phyloP scores from a whole-genome alignment of 129 eudicot genomes.

The Flaveria bidentis region DNA sequence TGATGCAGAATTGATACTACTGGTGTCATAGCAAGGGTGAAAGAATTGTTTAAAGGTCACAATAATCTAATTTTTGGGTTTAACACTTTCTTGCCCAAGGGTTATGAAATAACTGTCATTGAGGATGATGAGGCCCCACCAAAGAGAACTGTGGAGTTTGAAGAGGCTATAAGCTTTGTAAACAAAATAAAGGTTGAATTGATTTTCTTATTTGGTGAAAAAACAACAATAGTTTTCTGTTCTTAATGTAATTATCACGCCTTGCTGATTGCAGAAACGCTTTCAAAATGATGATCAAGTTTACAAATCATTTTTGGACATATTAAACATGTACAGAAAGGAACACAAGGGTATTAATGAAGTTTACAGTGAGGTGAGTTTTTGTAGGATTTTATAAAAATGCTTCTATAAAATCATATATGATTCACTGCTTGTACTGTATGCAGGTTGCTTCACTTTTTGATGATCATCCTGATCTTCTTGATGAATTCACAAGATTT shows the following conservation, averaged over 20 bases:
- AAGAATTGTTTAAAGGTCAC: slow-evolving; percentile 92
- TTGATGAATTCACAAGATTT: slow-evolving; percentile 89
- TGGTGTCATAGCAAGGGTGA: slow-evolving; percentile 95
- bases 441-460: slow-evolving; percentile 85
- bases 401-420: background rate
- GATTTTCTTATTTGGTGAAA: slow-evolving; percentile 2
- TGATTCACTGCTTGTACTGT: background rate
- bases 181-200: slow-evolving; percentile 84
- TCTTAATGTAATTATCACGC: background rate
- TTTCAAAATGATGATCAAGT: slow-evolving; percentile 83
- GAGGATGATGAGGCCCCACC: slow-evolving; percentile 86
- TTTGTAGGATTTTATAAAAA: slow-evolving; percentile 12
- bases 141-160: slow-evolving; percentile 86
- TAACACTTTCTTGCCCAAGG: slow-evolving; percentile 94
- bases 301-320: slow-evolving; percentile 82
- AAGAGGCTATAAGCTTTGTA: slow-evolving; percentile 93
- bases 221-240: background rate
- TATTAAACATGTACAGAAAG: slow-evolving; percentile 88
- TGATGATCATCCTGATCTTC: slow-evolving; percentile 81
- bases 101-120: slow-evolving; percentile 78
- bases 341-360: slow-evolving; percentile 84
- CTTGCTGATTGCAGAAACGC: slow-evolving; percentile 63
- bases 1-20: slow-evolving; percentile 82
- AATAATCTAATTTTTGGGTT: slow-evolving; percentile 84
- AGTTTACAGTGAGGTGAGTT: slow-evolving; percentile 80